Conservation (phyloP, 163 green algal genomes). For the Scenedesmus sp. region DNA sequence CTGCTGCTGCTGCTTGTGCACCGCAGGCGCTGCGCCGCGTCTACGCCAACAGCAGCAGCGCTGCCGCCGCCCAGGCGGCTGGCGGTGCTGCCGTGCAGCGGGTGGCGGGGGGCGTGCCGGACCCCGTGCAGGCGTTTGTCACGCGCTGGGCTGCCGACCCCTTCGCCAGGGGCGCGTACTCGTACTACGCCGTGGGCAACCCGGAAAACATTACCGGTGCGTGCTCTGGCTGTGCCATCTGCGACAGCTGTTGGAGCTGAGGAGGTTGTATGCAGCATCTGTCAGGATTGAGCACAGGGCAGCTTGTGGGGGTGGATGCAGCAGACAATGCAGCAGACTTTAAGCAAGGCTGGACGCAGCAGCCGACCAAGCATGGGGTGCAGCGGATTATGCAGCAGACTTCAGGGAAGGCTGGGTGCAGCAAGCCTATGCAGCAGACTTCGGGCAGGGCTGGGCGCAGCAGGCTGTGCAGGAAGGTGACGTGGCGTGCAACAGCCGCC, state of each 20-base stretch:
- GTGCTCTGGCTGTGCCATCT: too few species aligned
- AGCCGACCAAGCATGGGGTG: too few species aligned
- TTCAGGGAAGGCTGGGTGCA: too few species aligned
- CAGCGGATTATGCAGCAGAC: too few species aligned
- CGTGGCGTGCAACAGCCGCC: too few species aligned
- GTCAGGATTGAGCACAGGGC: too few species aligned
- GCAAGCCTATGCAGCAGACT: too few species aligned
- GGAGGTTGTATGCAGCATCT: too few species aligned
- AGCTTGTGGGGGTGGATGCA: background rate
- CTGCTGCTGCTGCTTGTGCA: background rate
- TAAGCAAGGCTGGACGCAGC: too few species aligned
- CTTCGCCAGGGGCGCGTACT: conserved; percentile 58
- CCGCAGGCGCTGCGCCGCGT: background rate
- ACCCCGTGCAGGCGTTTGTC: conserved; percentile 54
- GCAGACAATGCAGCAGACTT: background rate
- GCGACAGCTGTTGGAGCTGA: too few species aligned
- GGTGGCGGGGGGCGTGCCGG: conserved; percentile 44
- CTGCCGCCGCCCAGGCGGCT: background rate
- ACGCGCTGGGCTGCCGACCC: conserved; percentile 65
- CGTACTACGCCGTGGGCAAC: conserved; percentile 67
- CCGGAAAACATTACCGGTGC: conserved; percentile 62
- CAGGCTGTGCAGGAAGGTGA: too few species aligned
- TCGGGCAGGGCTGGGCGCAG: too few species aligned
- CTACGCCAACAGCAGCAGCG: background rate
- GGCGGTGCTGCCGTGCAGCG: background rate